These are phyloP conservation scores for Cercospora brassicicola DNA, from an alignment of 2,329 filamentous ascomycete species.

Conservation along the genomic window DNA sequence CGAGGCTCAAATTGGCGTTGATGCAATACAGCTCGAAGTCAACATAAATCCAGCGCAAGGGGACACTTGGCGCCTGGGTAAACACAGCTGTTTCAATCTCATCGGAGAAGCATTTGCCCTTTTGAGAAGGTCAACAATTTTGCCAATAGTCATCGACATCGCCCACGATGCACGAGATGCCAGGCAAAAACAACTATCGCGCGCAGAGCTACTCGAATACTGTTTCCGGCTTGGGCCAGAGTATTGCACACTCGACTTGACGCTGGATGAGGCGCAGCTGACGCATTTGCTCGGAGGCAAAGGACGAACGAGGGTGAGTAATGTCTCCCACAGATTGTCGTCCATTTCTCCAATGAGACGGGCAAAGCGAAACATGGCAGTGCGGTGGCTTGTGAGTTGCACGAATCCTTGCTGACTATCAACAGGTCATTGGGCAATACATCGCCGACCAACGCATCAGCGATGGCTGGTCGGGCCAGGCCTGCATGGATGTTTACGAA, in stretches of 20 bases:
- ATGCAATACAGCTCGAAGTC: constrained; percentile 63
- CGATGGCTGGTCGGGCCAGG: constrained; percentile 57
- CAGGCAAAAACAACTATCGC: constrained; percentile 27
- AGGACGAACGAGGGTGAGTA: constrained; percentile 53
- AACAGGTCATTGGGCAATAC: constrained; percentile 58
- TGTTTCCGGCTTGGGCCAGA: constrained; percentile 63
- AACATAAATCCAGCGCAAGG: constrained; percentile 19
- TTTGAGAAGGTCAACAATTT: constrained; percentile 63
- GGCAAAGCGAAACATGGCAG: background rate
- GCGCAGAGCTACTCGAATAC: constrained; percentile 53
- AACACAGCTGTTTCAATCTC: constrained; percentile 30
- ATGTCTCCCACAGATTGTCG: background rate
- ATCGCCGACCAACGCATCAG: constrained; percentile 42
- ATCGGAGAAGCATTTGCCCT: constrained; percentile 60
- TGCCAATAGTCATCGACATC: constrained; percentile 48
- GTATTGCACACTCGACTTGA: constrained; percentile 60
- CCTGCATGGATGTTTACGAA: constrained; percentile 60
- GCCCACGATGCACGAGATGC: constrained; percentile 25
- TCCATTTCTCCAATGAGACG: background rate
- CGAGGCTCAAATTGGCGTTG: constrained; percentile 64
- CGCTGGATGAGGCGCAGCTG: constrained; percentile 55
- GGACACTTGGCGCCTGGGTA: constrained; percentile 25
- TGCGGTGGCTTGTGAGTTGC: background rate
- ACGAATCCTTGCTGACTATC: background rate
- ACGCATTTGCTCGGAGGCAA: constrained; percentile 52